Evolutionary conservation across 495 filamentous ascomycete genomes (phyloP), one percentile per base, ranked within the genome.

Genomic region (Haplographium delicatum): DNA sequence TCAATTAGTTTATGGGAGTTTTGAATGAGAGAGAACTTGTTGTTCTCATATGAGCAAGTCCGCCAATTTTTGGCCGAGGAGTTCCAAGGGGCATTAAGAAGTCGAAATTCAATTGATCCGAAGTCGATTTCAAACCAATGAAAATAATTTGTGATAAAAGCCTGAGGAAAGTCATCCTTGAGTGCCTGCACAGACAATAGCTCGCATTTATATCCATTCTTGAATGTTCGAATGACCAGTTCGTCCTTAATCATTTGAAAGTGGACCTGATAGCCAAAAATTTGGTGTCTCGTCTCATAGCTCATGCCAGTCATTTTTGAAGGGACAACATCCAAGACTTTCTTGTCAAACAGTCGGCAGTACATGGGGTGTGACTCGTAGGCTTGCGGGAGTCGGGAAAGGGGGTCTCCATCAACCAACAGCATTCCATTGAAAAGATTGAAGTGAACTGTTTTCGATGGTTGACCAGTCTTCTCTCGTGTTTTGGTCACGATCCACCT

Each of bases 91-190:
- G 61, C 9, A 6, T 43, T 34, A 4, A 55, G 8, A 2, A 68
- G 71, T 0, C 77, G 67, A 40, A 74, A 77, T 50, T 81, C 74
- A 19, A 82, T 56, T 8, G 37, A 26, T 0, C 57, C 48, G 0
- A 54, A 64, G 5, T 43, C 28, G 7, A 72, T 8, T 30, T 74
- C 46, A 6, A 76, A 52, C 76, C 77, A 82, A 55, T 82, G 79
- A 0, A 67, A 55, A 47, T 65, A 76, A n/a, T 74, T 57, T 10
- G 67, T 38, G 1, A 74, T 42, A 8, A 81, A 62, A n/a, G 59
- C 33, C 0, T 20, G 18, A 3, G 79, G 76, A 27, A 81, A 64
- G 42, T 76, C 71, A 4, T 46, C 63, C 0, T 25, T 9, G n/a
- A 81, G 66, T 3, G 65, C 30, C 3, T 58, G 19, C 1, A 57